Evolutionary conservation across 2,329 filamentous ascomycete species (phyloP), one percentile per base, ranked within the genome.

Genomic region (Cytospora schulzeri): DNA sequence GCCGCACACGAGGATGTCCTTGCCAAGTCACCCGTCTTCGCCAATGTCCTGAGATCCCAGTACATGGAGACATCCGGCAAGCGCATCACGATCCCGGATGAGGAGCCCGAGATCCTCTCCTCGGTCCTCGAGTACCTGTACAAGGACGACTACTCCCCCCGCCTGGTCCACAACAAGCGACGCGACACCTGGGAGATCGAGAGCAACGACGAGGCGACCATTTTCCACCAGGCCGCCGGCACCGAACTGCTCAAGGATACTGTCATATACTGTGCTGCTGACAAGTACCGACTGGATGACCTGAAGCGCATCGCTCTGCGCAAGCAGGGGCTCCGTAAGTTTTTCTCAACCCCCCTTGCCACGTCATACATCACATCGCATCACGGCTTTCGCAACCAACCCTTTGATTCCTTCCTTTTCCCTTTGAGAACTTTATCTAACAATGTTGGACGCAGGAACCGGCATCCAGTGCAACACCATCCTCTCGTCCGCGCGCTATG

Each of bases 61-160:
- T 90, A 85, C 80, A 85, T 87, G 78, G 85, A 85, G 67, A 73
- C 80, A n/a, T 73, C 75, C 24, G 75, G 81, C 74, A 93, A 92
- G 78, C 88, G 89, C 62, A 89, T 97, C 74, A 85, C 89, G 60
- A 85, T 97, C 2, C 89, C 92, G 1, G 88, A 94, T 66, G 93
- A 97, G 76, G 89, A 94, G 71, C 92, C 93, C 24, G 92, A 96
- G 75, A 89, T 96, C 71, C 93, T 97, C 76, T 96, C 92, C 7
- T 93, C 90, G 11, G 84, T 97, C 19, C 87, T 97, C 64, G 93
- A 97, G 75, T 97, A 90, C 71, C 87, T 97, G 63, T 96, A 96
- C 84, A 96, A 96, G 79, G 93, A 93, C 69, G 93, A 97, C 77
- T 97, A 97, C 79, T 93, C 89, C 70, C 93, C 93, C 4, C 89